phyloP scores from a whole-genome alignment of 108 stramenopile species.

The Nitzschia putrida region DNA sequence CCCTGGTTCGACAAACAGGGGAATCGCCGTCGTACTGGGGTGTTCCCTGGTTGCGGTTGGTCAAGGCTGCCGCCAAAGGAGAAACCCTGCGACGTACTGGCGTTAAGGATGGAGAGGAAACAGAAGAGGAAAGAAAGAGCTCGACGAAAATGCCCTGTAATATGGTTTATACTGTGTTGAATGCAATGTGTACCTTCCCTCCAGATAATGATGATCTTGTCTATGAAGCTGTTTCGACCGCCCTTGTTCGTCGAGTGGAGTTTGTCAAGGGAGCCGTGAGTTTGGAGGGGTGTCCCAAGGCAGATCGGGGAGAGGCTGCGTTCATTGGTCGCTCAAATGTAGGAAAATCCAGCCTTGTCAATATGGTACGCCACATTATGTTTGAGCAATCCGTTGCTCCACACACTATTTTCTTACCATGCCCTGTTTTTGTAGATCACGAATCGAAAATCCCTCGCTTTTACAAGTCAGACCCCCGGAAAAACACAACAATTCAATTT shows the following conservation, averaged over 20 bases:
- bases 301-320: slow-evolving; percentile 84
- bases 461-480: slow-evolving; percentile 91
- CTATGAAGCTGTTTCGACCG: slow-evolving; percentile 85
- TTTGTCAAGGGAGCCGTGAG: slow-evolving; percentile 89
- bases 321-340: slow-evolving; percentile 94
- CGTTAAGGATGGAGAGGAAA: slow-evolving; percentile 15
- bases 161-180: slow-evolving; percentile 74
- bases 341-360: slow-evolving; percentile 90
- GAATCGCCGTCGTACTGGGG: slow-evolving; percentile 45
- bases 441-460: slow-evolving; percentile 90
- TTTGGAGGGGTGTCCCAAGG: slow-evolving; percentile 80
- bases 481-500: slow-evolving; percentile 97
- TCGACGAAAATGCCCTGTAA: slow-evolving; percentile 51
- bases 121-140: slow-evolving; percentile 24
- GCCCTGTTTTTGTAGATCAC: no score
- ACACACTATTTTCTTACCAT: no score
- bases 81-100: slow-evolving; percentile 68
- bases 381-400: no score
- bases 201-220: slow-evolving; percentile 79
- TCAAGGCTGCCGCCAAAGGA: slow-evolving; percentile 78
- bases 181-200: slow-evolving; percentile 82
- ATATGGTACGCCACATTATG: slow-evolving; percentile 54
- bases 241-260: slow-evolving; percentile 72
- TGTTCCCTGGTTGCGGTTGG: slow-evolving; percentile 77
- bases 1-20: slow-evolving; percentile 54